Conservation (phyloP, 2,329 filamentous ascomycete species). For the Metarhizium sp. region DNA sequence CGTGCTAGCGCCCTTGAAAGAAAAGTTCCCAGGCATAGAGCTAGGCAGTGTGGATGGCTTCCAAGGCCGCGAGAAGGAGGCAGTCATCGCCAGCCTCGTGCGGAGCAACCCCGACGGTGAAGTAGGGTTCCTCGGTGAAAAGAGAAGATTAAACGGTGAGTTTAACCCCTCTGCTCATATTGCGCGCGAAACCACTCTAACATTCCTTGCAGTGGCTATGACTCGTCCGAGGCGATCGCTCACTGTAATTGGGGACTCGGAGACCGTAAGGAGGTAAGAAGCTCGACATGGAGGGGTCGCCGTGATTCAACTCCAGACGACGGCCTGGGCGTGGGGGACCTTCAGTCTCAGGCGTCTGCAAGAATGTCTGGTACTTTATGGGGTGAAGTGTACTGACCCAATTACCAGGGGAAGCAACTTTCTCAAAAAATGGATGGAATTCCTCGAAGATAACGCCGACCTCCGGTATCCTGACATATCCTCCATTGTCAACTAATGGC, state of each 20-base stretch:
- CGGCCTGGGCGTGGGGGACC: neutral
- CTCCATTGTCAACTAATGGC: conserved; percentile 16
- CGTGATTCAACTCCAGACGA: neutral
- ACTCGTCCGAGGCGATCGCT: conserved; percentile 86
- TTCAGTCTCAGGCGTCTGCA: neutral
- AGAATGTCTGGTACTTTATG: neutral
- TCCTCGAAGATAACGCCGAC: conserved; percentile 82
- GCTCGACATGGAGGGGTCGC: neutral
- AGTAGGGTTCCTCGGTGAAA: conserved; percentile 89
- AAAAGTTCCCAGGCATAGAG: conserved; percentile 74
- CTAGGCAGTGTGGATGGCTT: conserved; percentile 97
- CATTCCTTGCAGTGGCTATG: conserved; percentile 70
- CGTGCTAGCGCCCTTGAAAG: conserved; percentile 70
- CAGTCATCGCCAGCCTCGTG: conserved; percentile 86
- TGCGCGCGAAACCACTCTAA: neutral
- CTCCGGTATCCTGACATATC: conserved; percentile 72
- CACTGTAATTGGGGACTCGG: conserved; percentile 86
- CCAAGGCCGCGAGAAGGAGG: conserved; percentile 94
- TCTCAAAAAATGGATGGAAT: conserved; percentile 83
- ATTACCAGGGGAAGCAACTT: conserved; percentile 66
- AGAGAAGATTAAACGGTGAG: conserved; percentile 83
- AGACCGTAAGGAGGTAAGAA: conserved; percentile 77
- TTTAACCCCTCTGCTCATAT: conserved; percentile 7
- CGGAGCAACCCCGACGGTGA: conserved; percentile 80
- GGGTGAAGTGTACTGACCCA: neutral